Percentiles rank a stretch among this genome's conserved stretches.
phyloP scores from a whole-genome alignment of 768 basidiomycete species.

The Exsudoporus frostii region DNA sequence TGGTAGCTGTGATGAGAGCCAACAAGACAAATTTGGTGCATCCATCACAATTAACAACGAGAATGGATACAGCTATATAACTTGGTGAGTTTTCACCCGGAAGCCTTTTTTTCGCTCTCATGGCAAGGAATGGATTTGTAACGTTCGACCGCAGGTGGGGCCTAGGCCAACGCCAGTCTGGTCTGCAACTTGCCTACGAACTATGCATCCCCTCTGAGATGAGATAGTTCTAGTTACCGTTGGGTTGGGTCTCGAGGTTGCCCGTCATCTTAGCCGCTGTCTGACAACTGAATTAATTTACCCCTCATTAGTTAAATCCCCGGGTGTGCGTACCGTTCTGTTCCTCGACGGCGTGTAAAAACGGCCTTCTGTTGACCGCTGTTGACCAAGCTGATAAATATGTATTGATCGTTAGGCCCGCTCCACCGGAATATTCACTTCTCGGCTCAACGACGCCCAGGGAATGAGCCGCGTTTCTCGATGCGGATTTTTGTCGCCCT shows the following conservation, averaged over 20 bases:
- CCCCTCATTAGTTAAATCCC: conserved; percentile 25
- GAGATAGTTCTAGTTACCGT: conserved; percentile 17
- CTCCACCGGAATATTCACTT: neutral
- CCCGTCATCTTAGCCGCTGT: conserved; percentile 12
- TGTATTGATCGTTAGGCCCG: conserved; percentile 13
- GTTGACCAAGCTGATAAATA: conserved; percentile 21
- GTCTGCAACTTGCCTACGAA: conserved; percentile 3
- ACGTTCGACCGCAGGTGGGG: conserved; percentile 9
- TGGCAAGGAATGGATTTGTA: conserved; percentile 6
- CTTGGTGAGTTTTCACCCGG: conserved; percentile 13
- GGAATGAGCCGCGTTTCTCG: neutral
- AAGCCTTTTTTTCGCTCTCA: conserved; percentile 4
- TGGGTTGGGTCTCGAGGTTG: conserved; percentile 11
- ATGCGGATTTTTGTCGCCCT: neutral
- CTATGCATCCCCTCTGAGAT: conserved; percentile 6
- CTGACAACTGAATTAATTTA: conserved; percentile 27
- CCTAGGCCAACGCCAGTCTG: conserved; percentile 8
- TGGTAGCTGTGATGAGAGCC: conserved; percentile 19
- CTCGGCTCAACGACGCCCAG: conserved; percentile 1
- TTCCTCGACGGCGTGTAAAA: conserved; percentile 13
- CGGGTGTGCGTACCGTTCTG: conserved; percentile 1
- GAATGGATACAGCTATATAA: conserved; percentile 24
- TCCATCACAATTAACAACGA: conserved; percentile 31
- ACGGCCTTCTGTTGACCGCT: conserved; percentile 16
- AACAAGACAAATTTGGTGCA: conserved; percentile 27